Evolutionary conservation across 352 stramenopile species (phyloP), one percentile per base, ranked within the genome.

Genomic region (Phytopythium kandeliae): DNA sequence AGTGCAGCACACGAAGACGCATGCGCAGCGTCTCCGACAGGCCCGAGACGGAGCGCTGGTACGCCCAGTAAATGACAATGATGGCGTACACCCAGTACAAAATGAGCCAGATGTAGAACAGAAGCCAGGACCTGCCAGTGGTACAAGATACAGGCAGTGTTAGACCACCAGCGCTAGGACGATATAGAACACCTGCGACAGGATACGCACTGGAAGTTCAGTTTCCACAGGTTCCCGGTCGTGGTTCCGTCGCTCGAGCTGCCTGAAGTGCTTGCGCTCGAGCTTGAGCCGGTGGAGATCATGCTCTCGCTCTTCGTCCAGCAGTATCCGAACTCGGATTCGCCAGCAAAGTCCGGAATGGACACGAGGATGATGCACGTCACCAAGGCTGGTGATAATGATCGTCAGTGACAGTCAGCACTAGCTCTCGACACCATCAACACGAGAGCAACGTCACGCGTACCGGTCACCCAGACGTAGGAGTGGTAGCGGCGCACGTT

Each of bases 31-130:
- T 95, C 70, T 95, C 82, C 0, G 82, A 90, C 21, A 95, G 56
- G 54, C 84, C 84, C 37, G 75, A 86, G 56, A 88, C 82, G 2
- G 91, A 63, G 13, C 84, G 77, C 47, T 81, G 73, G 67, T 87
- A 95, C 33, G 84, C 84, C 62, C 85, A 85, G 59, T 85, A 92
- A 51, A 92, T 92, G 51, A 95, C 81, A 34, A 81, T 69, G 54
- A 94, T 87, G 25, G 83, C 83, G 60, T 89, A 89, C 50, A 89
- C 61, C 77, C 81, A 94, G 65, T 75, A 94, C 35, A 91, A 57
- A 63, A 94, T 90, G 34, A 94, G 58, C 84, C 84, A 94, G 15
- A 88, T 71, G 68, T 94, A 92, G 54, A 94, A 94, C 22, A 94
- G 74, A 22, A 81, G 50, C 84, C 84, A 94, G 25, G 81, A 91